These are phyloP conservation scores for Zhuliangozyma blackwelliae DNA, from an alignment of 1,139 yeast species.

Conservation along the genomic window DNA sequence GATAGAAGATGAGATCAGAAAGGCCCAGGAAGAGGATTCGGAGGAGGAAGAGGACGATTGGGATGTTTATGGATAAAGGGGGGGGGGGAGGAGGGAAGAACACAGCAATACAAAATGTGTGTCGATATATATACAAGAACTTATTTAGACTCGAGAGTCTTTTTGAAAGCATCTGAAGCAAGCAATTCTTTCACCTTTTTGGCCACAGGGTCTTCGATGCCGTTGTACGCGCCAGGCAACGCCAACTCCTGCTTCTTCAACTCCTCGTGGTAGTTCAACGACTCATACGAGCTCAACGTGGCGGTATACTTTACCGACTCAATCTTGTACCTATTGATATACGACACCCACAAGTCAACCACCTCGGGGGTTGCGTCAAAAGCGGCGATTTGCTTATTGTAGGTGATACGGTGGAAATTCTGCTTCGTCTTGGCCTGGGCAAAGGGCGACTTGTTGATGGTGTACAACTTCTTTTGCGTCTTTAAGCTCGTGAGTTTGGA, in stretches of 20 bases:
- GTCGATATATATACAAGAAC: not conserved
- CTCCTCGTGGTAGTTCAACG: slow-evolving; percentile 37
- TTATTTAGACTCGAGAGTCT: slow-evolving; percentile 21
- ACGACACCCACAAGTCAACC: slow-evolving; percentile 77
- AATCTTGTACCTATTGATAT: slow-evolving; percentile 70
- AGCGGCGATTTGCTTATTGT: slow-evolving; percentile 65
- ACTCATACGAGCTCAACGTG: slow-evolving; percentile 58
- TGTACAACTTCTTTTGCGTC: slow-evolving; percentile 75
- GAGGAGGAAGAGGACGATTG: slow-evolving; percentile 69
- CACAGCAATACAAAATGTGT: too few relatives aligned
- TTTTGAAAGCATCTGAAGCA: slow-evolving; percentile 50
- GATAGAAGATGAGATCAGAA: slow-evolving; percentile 33
- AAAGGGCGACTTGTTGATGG: slow-evolving; percentile 90
- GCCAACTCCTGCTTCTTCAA: slow-evolving; percentile 24
- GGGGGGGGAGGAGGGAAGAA: slow-evolving; percentile 5
- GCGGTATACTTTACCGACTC: slow-evolving; percentile 85
- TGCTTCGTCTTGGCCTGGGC: slow-evolving; percentile 94
- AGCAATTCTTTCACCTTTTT: slow-evolving; percentile 70
- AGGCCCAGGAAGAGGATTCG: slow-evolving; percentile 54
- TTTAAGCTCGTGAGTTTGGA: slow-evolving; percentile 51
- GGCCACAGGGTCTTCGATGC: slow-evolving; percentile 58
- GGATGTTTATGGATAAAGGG: slow-evolving; percentile 64
- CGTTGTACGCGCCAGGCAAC: slow-evolving; percentile 35
- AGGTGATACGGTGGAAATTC: slow-evolving; percentile 87
- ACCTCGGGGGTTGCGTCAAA: slow-evolving; percentile 87